Base-by-base conservation (phyloP, 2,329 filamentous ascomycete species). In the Diaporthe sp. region DNA sequence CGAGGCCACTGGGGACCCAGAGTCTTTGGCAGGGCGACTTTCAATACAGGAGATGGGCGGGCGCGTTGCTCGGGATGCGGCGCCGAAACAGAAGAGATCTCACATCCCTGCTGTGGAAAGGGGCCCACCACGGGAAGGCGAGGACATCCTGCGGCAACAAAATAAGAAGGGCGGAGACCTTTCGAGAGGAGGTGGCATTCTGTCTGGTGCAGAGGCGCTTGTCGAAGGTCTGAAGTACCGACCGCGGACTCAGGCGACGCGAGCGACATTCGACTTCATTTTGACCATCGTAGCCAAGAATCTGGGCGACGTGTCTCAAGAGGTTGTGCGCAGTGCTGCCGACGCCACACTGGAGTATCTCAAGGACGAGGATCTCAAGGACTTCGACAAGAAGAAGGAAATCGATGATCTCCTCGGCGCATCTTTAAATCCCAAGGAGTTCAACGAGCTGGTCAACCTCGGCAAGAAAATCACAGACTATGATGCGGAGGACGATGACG, bases 391-490 rank as follows among this genome's bases (percentile, higher is more conserved):
- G 88, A 99, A 99, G 88, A 98, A 96, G 85, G 95, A 98, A 83
- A 92, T 98, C 58, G 97, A 99, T 80, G 97, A 98, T 78, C 92
- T 98, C 76, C 85, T 99, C 57, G 97, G 96, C n/a, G 90, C 90
- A 49, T 92, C 92, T 0, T 91, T 98, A 87, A 93, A 90, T 67
- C 91, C 95, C 1, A 98, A 98, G 82, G 93, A 98, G 83, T 99
- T 98, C 87, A 98, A 98, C 82, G 96, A 98, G 86, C 87, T 99
- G 79, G 93, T 98, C 73, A 99, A 98, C 82, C 87, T 99, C 58
- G 95, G 96, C 78, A 99, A 99, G 88, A 99, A 99, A 86, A 98
- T 99, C 78, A 99, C 97, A 68, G 97, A 99, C 84, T 99, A 98
- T 84, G 94, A 98, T 84, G 94, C 94, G 53, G 95, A 98, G 83